A percentile compares a stretch with the other conserved stretches of the same genome.
phyloP scores from a whole-genome alignment of 495 filamentous ascomycete species.

The Aspergillus sparsus region DNA sequence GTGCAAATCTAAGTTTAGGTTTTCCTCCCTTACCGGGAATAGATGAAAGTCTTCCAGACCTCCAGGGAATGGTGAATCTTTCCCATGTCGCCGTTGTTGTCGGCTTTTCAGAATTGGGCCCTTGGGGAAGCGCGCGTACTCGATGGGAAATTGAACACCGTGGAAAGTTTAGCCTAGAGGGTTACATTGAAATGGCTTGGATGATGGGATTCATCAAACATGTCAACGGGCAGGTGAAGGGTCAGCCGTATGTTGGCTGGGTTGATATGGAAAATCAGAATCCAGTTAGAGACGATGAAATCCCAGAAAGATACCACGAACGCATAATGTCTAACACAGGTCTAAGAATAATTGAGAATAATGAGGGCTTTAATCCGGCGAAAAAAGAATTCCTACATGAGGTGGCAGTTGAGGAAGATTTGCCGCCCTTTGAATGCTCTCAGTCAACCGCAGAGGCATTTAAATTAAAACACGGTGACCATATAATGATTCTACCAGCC shows the following conservation, averaged over 20 bases:
- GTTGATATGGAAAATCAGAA: constrained; percentile 90
- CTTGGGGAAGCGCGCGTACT: constrained; percentile 96
- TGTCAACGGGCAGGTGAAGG: constrained; percentile 92
- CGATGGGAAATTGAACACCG: constrained; percentile 99
- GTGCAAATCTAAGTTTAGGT: constrained; percentile 91
- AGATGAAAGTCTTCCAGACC: constrained; percentile 29
- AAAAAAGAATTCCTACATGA: constrained; percentile 97
- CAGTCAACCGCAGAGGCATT: constrained; percentile 97
- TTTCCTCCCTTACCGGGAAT: constrained; percentile 68
- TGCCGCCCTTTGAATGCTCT: constrained; percentile 94
- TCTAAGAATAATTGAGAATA: constrained; percentile 93
- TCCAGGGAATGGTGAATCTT: constrained; percentile 96
- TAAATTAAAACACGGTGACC: constrained; percentile 90
- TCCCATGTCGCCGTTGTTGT: constrained; percentile 96
- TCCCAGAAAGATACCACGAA: constrained; percentile 95
- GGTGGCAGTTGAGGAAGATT: constrained; percentile 91
- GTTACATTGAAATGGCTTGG: constrained; percentile 99
- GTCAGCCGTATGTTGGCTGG: constrained; percentile 94
- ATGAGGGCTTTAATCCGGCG: constrained; percentile 93
- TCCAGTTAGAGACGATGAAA: constrained; percentile 92
- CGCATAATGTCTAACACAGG: constrained; percentile 93
- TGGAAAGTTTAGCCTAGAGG: constrained; percentile 96
- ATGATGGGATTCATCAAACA: constrained; percentile 99
- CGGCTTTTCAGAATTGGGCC: constrained; percentile 93
- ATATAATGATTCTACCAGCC: constrained; percentile 91